Conservation (phyloP, 805 yeast genomes). For the Candida hungchunana region DNA sequence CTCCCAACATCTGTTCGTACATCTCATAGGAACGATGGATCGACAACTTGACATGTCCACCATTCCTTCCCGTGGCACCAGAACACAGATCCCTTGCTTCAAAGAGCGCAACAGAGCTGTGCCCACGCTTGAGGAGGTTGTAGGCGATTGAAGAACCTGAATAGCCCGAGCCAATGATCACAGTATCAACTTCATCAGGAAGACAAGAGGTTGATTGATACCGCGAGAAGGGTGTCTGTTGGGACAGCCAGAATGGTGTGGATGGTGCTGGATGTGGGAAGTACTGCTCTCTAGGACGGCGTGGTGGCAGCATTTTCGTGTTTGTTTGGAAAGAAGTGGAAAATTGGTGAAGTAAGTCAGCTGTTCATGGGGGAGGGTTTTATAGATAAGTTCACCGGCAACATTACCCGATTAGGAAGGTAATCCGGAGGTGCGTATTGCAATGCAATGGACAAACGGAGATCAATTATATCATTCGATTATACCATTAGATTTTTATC, state of each 20-base stretch:
- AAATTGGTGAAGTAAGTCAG: too few relatives aligned
- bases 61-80: constrained; percentile 47
- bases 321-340: too few relatives aligned
- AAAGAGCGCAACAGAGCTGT: constrained; percentile 27
- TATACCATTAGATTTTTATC: too few relatives aligned
- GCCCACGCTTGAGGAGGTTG: constrained; percentile 29
- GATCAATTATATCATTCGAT: too few relatives aligned
- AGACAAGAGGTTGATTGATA: constrained; percentile 20
- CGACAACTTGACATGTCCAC: constrained; percentile 44
- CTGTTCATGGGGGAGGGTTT: too few relatives aligned
- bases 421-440: too few relatives aligned
- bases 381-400: too few relatives aligned
- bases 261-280: constrained; percentile 20
- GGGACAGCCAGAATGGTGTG: constrained; percentile 18
- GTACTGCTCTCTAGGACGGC: constrained; percentile 9
- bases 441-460: too few relatives aligned
- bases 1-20: constrained; percentile 12
- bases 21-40: constrained; percentile 15
- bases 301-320: too few relatives aligned
- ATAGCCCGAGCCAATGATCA: constrained; percentile 43
- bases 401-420: too few relatives aligned
- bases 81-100: constrained; percentile 40
- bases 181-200: constrained; percentile 35
- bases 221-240: constrained; percentile 16
- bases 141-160: constrained; percentile 40